Evolutionary conservation across 352 stramenopile genomes (phyloP), one percentile per base, ranked within the genome.

Genomic region (Pythium folliculosum): DNA sequence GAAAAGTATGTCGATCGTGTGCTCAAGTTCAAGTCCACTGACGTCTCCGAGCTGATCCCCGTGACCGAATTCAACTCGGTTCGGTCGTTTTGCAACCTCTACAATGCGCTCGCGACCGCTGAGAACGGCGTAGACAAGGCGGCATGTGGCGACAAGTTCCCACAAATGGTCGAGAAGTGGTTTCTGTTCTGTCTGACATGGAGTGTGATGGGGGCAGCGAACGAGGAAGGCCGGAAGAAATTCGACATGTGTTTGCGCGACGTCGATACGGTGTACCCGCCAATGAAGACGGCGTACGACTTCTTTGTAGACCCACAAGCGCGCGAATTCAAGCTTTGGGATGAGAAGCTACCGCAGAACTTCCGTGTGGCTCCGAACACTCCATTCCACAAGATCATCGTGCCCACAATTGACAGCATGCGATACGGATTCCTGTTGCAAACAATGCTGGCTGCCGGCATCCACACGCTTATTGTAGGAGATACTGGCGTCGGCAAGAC

Each of bases 231-330:
- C 0, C 81, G 89, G 2, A 93, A 91, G 55, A 91, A 88, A 40
- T 88, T 96, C 21, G 87, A 95, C 62, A 83, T 89, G 53, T 98
- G 86, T 45, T 45, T 98, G 25, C 89, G 92, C 5, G 94, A 98
- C 60, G 94, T 98, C 60, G 93, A 97, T 61, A 93, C 92, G 0
- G 76, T 97, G 32, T 98, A 97, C 58, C 94, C 94, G 37, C 92
- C 93, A 22, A 77, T 95, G 2, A 94, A 96, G 65, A 98, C 89
- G 12, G 82, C 94, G 0, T 98, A 98, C 71, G 94, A 98, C 66
- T 98, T 97, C 65, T 97, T 81, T 30, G 82, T 98, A 21, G 94
- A 98, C 63, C 63, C 82, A 13, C 72, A 81, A 38, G 74, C 69
- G n/a, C 74, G 77, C 7, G 88, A 95, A 21, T 92, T 95, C 49